Base-by-base conservation (phyloP, 2,329 filamentous ascomycete genomes). In the Microdochium trichocladiopsis region DNA sequence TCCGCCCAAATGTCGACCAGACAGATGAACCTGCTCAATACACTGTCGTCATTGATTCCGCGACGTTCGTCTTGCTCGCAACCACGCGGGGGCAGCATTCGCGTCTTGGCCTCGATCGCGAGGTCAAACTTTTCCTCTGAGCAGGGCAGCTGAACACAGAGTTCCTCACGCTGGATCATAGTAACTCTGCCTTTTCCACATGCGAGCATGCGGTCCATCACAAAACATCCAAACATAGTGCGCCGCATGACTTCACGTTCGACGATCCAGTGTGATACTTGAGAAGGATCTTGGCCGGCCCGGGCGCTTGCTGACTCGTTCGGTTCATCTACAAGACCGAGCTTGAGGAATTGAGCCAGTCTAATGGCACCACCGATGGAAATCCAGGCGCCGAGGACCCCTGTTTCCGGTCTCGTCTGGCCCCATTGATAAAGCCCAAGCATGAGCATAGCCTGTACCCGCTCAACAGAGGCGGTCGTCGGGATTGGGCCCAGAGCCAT, bases 171-270 rank as follows among this genome's bases (percentile, higher is more conserved):
- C 36, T 76, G 74, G 47, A 89, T 75, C 61, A 81, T 83, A 12
- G 78, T 75, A 1, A 80, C 75, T 23, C 84, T 74, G 50, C 82
- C 77, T 55, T 80, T 80, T 21, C 85, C 85, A 58, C 80, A 84
- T 36, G 83, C 80, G 23, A 89, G 69, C 65, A 88, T 80, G 2
- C 85, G 79, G 63, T 90, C 87, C 58, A 90, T 73, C 50, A 89
- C 83, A 53, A 87, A 83, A 60, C 86, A 88, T 58, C 86, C 88
- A 72, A 86, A 90, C 72, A 89, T 87, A 1, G 86, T 88, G 6
- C 87, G 78, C 24, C 87, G 75, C 54, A 77, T 74, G 14, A 85
- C 78, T 64, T 90, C 87, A 53, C 80, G 81, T 33, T 78, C 71
- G 22, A 86, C 78, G 48, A 80, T 76, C 16, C 71, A 12, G 31